Evolutionary conservation across 2,329 filamentous ascomycete genomes (phyloP), one percentile per base, ranked within the genome.

Genomic region (Claviceps arundinis): DNA sequence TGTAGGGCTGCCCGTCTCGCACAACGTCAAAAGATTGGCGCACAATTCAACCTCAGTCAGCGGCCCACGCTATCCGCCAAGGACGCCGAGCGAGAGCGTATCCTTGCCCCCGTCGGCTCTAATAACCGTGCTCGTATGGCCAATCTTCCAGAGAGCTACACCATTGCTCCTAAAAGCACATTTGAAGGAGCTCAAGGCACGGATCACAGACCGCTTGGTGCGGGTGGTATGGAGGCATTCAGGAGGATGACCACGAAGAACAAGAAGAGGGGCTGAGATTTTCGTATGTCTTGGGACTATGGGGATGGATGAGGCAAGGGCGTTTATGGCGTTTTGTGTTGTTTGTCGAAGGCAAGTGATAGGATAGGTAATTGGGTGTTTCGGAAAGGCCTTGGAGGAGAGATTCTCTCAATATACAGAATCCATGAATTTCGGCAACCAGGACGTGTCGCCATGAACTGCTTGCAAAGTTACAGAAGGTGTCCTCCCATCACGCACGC

Each of bases 161-260:
- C 75, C 7, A 74, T 82, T 56, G 78, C 78, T 8, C 78, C 78
- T 5, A 74, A 73, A 62, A 84, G 80, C 63, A 83, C 77, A 0
- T 83, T 81, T 58, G 77, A 81, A 57, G 72, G 75, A 19, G 67
- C 66, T 30, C 69, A 71, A 42, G 71, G 68, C 4, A 66, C 72
- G 5, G 77, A 80, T 56, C 77, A 77, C 56, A 72, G 78, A 43
- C 81, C 81, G 11, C 77, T 84, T 56, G 81, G 81, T 50, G 74
- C 80, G n/a, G 74, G 73, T 55, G 81, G 80, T 54, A 71, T 80
- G 64, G 80, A 82, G 57, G 80, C 81, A 1, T 84, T 84, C 68
- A 73, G 78, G 56, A 80, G 74, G 68, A 82, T 84, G 74, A 81
- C 78, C 9, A 74, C 80, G 60, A 82, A 80, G 67, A 73, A 73